These are phyloP conservation scores for Dacryopinax primogenitus DNA, from an alignment of 768 basidiomycete genomes.

Conservation along the genomic window DNA sequence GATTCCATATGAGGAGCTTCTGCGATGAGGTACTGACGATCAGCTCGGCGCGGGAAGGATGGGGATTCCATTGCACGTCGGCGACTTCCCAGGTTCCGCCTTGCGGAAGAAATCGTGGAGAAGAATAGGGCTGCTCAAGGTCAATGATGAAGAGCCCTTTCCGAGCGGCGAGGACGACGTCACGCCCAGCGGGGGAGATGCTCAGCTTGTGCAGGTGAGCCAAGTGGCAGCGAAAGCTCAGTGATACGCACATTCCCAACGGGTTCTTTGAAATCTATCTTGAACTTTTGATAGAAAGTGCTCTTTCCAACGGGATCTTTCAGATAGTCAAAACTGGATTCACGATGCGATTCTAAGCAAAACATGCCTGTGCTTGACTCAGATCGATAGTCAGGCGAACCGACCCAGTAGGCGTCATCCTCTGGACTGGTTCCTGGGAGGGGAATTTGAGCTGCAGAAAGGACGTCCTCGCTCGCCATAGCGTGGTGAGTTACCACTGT, in stretches of 20 bases:
- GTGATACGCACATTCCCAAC: constrained; percentile 23
- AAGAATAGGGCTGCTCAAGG: constrained; percentile 69
- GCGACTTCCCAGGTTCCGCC: constrained; percentile 94
- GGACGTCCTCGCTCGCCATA: not conserved
- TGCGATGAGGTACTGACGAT: constrained; percentile 81
- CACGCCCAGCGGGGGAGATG: constrained; percentile 76
- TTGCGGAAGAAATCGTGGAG: constrained; percentile 90
- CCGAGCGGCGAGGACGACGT: constrained; percentile 80
- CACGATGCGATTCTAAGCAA: not conserved
- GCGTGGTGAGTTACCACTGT: not conserved
- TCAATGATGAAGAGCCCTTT: constrained; percentile 93
- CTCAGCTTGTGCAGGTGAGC: constrained; percentile 49
- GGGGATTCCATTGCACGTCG: constrained; percentile 88
- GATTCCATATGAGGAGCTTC: constrained; percentile 90
- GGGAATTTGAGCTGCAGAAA: not conserved
- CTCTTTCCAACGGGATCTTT: not conserved
- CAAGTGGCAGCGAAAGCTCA: not conserved
- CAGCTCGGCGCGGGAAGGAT: constrained; percentile 58
- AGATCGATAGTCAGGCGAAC: not conserved
- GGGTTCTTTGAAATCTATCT: constrained; percentile 27
- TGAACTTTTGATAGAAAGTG: not conserved
- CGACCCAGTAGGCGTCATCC: not conserved
- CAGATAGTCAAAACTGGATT: not conserved
- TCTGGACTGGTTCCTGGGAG: not conserved
- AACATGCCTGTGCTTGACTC: not conserved